phyloP scores from a whole-genome alignment of 2,329 filamentous ascomycete species.

The Penicillium sp. region DNA sequence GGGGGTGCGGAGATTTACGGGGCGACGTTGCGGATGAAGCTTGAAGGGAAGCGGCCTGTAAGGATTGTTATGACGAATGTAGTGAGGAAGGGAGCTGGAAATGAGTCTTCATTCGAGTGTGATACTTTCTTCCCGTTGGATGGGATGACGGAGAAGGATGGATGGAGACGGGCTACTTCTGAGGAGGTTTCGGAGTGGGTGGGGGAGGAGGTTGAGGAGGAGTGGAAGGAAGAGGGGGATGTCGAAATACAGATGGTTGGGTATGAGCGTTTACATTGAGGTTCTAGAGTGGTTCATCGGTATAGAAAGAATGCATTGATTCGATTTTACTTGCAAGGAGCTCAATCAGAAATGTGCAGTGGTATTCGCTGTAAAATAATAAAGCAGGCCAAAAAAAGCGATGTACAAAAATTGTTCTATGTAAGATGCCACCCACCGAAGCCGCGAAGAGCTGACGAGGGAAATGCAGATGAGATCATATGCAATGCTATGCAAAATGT shows the following conservation, averaged over 20 bases:
- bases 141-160: constrained; percentile 27
- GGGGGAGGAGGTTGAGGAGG: constrained; percentile 39
- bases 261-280: constrained; percentile 35
- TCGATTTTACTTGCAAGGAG: not conserved
- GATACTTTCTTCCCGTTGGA: constrained; percentile 50
- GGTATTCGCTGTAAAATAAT: not conserved
- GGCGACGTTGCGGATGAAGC: constrained; percentile 55
- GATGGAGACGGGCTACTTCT: constrained; percentile 34
- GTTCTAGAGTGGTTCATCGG: not conserved
- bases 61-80: constrained; percentile 44
- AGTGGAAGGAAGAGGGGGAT: constrained; percentile 50
- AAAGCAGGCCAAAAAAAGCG: not conserved
- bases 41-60: constrained; percentile 17
- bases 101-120: constrained; percentile 42
- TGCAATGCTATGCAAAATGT: constrained; percentile 19
- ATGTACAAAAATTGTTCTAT: constrained; percentile 3
- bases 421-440: not conserved
- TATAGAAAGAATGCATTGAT: not conserved
- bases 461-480: constrained; percentile 1
- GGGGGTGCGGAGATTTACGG: constrained; percentile 85
- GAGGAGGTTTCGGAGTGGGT: constrained; percentile 43
- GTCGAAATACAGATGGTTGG: constrained; percentile 50
- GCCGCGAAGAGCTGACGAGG: not conserved
- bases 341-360: not conserved
- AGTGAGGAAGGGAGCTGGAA: constrained; percentile 23